Base-by-base conservation (phyloP, 1,284 basidiomycete species). In the Tausonia pullulans region DNA sequence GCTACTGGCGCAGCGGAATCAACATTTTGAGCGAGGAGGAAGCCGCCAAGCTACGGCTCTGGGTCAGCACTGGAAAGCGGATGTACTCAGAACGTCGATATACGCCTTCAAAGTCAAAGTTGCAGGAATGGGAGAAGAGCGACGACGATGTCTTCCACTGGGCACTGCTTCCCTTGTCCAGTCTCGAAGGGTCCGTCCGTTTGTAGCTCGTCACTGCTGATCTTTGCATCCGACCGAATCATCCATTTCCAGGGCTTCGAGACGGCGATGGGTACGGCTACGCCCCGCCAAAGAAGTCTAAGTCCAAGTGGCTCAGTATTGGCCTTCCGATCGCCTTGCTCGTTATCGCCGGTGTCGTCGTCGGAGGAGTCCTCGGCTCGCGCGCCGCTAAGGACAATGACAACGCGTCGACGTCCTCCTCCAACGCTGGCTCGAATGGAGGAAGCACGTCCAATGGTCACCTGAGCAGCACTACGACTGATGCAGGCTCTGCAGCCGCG, bases 361-460 rank as follows among this genome's bases (percentile, higher is more conserved):
- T 93, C 60, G 90, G 87, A 63, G 87, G 85, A 72, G 82, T 91
- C 48, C 71, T 93, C 50, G 89, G 87, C 27, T 79, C 79, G 54
- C 80, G 83, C 14, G 68, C 71, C 13, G 60, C 71, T 60, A 77
- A 79, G 69, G 79, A 78, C 79, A 78, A 81, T 75, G 79, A 74
- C 66, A 73, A 68, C 46, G 68, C 69, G 54, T 58, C 56, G 10
- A 6, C 9, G 5, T 57, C 55, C 5, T 39, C 55, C 43, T 5
- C 11, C 8, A 51, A 40, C 43, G 3, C 50, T 10, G 27, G 55
- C 9, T 48, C 64, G 40, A 51, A 27, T 9, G 45, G 60, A 40
- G 44, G 40, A 16, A 49, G 40, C 44, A n/a, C 43, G 43, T 45
- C 43, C 5, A 41, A 40, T 14, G n/a, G n/a, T n/a, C n/a, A n/a